Percentiles rank a stretch among this genome's conserved stretches.
These are phyloP conservation scores for Ulmus americana DNA, from an alignment of 331 rosid genomes.

Conservation along the genomic window DNA sequence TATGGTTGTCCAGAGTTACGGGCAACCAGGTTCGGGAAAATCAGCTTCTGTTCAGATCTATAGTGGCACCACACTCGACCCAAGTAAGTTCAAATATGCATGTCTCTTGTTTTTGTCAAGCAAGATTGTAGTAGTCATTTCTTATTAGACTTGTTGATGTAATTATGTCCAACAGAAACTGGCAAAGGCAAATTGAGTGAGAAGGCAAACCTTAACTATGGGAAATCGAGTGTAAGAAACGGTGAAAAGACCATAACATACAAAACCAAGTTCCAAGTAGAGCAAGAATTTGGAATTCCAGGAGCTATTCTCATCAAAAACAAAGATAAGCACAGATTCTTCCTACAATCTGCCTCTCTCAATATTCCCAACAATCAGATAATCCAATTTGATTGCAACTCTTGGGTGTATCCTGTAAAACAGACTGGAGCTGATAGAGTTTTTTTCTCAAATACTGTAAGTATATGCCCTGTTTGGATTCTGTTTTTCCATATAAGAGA, in stretches of 20 bases:
- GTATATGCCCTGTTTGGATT: slow-evolving; percentile 6
- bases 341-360: slow-evolving; percentile 42
- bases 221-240: slow-evolving; percentile 22
- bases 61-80: slow-evolving; percentile 50
- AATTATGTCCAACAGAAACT: slow-evolving; percentile 34
- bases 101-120: too few species aligned
- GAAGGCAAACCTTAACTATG: slow-evolving; percentile 28
- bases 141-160: not conserved
- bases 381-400: slow-evolving; percentile 53
- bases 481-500: too few species aligned
- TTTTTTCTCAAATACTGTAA: slow-evolving; percentile 66
- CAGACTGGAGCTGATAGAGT: slow-evolving; percentile 31
- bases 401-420: slow-evolving; percentile 58
- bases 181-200: slow-evolving; percentile 48
- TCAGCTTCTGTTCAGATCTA: slow-evolving; percentile 44
- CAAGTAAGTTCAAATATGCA: slow-evolving; percentile 27
- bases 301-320: slow-evolving; percentile 49
- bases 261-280: slow-evolving; percentile 35
- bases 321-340: slow-evolving; percentile 37
- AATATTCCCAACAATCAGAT: slow-evolving; percentile 27
- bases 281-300: slow-evolving; percentile 53
- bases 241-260: slow-evolving; percentile 37
- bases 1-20: slow-evolving; percentile 16
- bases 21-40: slow-evolving; percentile 42
- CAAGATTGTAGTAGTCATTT: too few species aligned